Base-by-base conservation (phyloP, 768 basidiomycete genomes). In the Rhizopogon salebrosus region DNA sequence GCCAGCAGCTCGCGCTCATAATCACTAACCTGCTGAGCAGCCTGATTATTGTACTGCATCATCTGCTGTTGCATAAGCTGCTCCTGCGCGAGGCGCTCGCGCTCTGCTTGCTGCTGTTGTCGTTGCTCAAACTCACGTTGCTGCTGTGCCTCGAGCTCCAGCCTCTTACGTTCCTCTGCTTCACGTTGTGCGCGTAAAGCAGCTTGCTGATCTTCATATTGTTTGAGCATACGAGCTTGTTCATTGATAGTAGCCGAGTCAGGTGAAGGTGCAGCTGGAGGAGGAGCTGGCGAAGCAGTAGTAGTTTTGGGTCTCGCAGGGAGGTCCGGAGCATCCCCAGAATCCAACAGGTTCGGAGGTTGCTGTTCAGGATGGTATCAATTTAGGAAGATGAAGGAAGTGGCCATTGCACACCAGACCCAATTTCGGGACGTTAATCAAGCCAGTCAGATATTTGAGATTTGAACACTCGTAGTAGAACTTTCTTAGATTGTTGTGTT, bases 381-480 rank as follows among this genome's bases (percentile, higher is more conserved):
- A 52, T 52, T 34, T 34, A 22, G 8, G 45, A 27, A 4, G 8
- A 22, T 8, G 26, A 26, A 27, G 23, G 26, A 13, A 50, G 29
- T 4, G 52, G 34, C 6, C 10, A 13, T 49, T 41, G 27, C 51
- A 49, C 62, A 92, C 93, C 64, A 90, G 85, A 41, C 93, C 95
- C 34, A 99, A 79, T 69, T 98, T 99, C 10, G 97, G 97, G 2
- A 99, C 95, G 68, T 98, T 99, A 64, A 98, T 97, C 29, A 99
- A 79, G 41, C 95, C 92, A 9, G 97, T 99, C 49, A 99, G 73
- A 70, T 97, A 99, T 69, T 97, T 98, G 59, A 99, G 81, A 72
- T 98, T 98, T 9, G 94, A 97, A 67, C 97, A 99, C 67, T 99
- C 97, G 67, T 98, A 98, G 75, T 98, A 98, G 73, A 97, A 99